These are phyloP conservation scores for Elasticomyces elasticus DNA, from an alignment of 495 filamentous ascomycete genomes.

Conservation along the genomic window DNA sequence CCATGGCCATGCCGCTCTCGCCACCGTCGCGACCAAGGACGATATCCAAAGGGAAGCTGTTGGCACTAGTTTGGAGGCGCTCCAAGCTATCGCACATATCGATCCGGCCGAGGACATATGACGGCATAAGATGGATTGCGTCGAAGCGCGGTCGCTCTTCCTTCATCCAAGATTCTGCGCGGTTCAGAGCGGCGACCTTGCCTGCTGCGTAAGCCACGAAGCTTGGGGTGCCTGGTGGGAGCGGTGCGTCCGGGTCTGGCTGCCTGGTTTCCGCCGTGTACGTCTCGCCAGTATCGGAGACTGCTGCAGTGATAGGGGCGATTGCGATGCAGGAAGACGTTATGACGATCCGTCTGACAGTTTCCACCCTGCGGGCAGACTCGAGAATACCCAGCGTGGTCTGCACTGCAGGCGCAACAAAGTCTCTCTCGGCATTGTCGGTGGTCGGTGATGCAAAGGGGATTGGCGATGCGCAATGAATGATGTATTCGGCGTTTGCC, in stretches of 20 bases:
- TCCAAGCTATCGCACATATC: slow-evolving; percentile 30
- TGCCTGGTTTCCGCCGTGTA: not conserved
- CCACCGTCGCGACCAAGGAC: not conserved
- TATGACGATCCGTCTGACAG: slow-evolving; percentile 37
- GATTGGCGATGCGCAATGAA: slow-evolving; percentile 45
- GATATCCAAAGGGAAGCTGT: not conserved
- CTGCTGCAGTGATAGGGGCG: slow-evolving; percentile 16
- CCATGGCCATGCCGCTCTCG: not conserved
- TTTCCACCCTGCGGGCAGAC: slow-evolving; percentile 28
- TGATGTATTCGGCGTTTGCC: slow-evolving; percentile 38
- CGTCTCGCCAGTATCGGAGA: not conserved
- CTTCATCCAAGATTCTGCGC: slow-evolving; percentile 35
- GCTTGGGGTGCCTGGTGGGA: not conserved
- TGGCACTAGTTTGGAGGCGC: slow-evolving; percentile 21
- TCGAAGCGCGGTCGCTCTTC: slow-evolving; percentile 37
- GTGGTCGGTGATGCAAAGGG: slow-evolving; percentile 11
- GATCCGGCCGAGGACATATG: slow-evolving; percentile 37
- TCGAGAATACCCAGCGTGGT: slow-evolving; percentile 33
- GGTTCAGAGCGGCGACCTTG: slow-evolving; percentile 33
- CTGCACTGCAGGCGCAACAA: slow-evolving; percentile 34
- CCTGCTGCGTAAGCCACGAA: slow-evolving; percentile 30
- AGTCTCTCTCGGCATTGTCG: slow-evolving; percentile 18
- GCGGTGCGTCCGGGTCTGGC: not conserved
- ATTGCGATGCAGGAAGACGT: slow-evolving; percentile 35
- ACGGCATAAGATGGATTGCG: slow-evolving; percentile 39